Conservation (phyloP, 208 protist species). For the Kentomonas sorsogonicus region DNA sequence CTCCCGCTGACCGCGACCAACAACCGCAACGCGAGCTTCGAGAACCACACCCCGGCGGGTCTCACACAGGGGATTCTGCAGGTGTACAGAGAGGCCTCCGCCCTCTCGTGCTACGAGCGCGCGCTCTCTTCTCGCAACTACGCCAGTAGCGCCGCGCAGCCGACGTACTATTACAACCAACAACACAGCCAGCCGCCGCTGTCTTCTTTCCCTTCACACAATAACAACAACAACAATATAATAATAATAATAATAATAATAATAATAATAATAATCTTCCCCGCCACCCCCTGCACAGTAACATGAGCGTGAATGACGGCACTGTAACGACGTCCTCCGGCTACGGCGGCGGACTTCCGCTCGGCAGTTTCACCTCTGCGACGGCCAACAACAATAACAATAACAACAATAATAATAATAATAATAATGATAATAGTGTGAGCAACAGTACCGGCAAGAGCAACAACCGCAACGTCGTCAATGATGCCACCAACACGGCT, state of each 20-base stretch:
- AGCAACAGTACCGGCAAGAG: background rate
- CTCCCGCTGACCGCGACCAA: conserved; percentile 57
- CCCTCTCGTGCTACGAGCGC: too few relatives aligned
- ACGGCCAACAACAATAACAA: background rate
- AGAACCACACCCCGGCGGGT: too few relatives aligned
- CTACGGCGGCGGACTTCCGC: too few relatives aligned
- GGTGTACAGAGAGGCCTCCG: too few relatives aligned
- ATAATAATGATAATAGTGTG: background rate
- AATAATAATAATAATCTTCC: conserved; percentile 2
- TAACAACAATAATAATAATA: conserved; percentile 2
- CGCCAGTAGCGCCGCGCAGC: conserved; percentile 4
- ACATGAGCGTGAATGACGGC: too few relatives aligned
- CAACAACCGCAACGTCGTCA: background rate
- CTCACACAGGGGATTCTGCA: too few relatives aligned
- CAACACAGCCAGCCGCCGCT: conserved; percentile 26
- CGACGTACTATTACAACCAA: conserved; percentile 40
- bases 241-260: conserved; percentile 9
- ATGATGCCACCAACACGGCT: background rate
- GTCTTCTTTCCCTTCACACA: too few relatives aligned
- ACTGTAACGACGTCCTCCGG: too few relatives aligned
- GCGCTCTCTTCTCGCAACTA: too few relatives aligned
- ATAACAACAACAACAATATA: background rate
- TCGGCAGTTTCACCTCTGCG: too few relatives aligned
- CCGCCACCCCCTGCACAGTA: background rate
- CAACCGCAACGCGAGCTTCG: conserved; percentile 22